These are phyloP conservation scores for Hemisphaericaspora lyxosophila DNA, from an alignment of 1,139 yeast genomes.

Conservation along the genomic window DNA sequence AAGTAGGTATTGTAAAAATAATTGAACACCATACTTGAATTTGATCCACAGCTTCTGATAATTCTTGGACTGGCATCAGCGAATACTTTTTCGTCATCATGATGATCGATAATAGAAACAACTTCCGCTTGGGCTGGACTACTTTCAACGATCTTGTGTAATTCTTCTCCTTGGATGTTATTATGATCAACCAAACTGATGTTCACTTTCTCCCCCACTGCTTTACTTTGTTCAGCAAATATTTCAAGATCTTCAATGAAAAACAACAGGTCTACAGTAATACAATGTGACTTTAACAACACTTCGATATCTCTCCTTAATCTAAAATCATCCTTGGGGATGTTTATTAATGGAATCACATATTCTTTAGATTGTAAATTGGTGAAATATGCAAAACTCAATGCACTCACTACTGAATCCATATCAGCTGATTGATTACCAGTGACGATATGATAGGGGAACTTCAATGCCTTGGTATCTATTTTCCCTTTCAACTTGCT, in stretches of 20 bases:
- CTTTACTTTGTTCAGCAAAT: conserved; percentile 24
- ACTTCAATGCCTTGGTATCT: conserved; percentile 13
- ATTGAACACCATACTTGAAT: conserved; percentile 69
- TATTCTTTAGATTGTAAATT: conserved; percentile 17
- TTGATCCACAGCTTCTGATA: conserved; percentile 67
- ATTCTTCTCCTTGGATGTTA: conserved; percentile 53
- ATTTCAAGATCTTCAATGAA: conserved; percentile 82
- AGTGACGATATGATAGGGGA: conserved; percentile 51
- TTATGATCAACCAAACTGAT: conserved; percentile 83
- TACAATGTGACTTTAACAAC: conserved; percentile 49
- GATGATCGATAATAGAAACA: conserved; percentile 79
- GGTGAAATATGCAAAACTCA: conserved; percentile 63
- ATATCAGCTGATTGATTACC: conserved; percentile 88
- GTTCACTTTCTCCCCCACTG: conserved; percentile 22
- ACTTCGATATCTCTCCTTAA: conserved; percentile 70
- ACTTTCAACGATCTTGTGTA: conserved; percentile 14
- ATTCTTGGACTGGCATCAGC: conserved; percentile 55
- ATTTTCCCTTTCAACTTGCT: conserved; percentile 20
- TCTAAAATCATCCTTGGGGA: conserved; percentile 61
- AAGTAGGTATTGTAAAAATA: conserved; percentile 47
- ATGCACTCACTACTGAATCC: conserved; percentile 80
- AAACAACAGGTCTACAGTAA: conserved; percentile 51
- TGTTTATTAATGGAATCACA: conserved; percentile 69
- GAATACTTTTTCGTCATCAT: conserved; percentile 64
- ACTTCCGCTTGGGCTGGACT: conserved; percentile 34